A percentile compares a stretch with the other conserved stretches of the same genome.
These are phyloP conservation scores for Medicago lupulina DNA, from an alignment of 306 rosid species.

Conservation along the genomic window DNA sequence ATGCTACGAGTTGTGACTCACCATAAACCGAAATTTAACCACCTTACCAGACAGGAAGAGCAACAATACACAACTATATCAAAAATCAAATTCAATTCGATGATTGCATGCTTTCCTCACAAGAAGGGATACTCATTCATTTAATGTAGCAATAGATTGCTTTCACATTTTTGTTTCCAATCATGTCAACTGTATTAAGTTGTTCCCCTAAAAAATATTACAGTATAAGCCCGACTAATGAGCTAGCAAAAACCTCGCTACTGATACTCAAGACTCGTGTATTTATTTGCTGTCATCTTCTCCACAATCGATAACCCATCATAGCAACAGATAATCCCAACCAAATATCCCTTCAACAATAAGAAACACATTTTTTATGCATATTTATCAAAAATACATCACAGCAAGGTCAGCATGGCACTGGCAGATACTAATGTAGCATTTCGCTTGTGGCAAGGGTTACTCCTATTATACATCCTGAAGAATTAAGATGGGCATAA, in stretches of 20 bases:
- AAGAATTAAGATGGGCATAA: constrained; percentile 39
- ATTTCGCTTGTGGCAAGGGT: constrained; percentile 36
- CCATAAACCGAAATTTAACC: no score
- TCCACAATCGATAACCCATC: constrained; percentile 14
- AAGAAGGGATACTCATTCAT: constrained; percentile 17
- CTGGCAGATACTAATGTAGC: constrained; percentile 32
- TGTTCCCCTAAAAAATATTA: constrained; percentile 13
- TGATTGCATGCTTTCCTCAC: constrained; percentile 34
- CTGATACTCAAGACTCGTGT: constrained; percentile 24
- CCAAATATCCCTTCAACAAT: constrained; percentile 32
- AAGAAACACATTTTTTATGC: constrained; percentile 37
- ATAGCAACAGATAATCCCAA: constrained; percentile 33
- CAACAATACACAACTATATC: constrained; percentile 21
- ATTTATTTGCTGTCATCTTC: constrained; percentile 39
- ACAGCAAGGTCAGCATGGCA: constrained; percentile 34
- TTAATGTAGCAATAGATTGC: constrained; percentile 27
- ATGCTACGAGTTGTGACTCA: no score
- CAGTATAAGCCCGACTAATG: not conserved
- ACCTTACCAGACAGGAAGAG: no score
- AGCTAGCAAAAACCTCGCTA: constrained; percentile 21
- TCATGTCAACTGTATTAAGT: constrained; percentile 24
- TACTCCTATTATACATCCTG: constrained; percentile 45
- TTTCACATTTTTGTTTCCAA: not conserved
- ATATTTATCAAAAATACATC: constrained; percentile 29
- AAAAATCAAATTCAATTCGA: constrained; percentile 30